A percentile compares a stretch with the other conserved stretches of the same genome.
Conservation (phyloP, 2,329 filamentous ascomycete genomes). For the Sarocladium oryzae region DNA sequence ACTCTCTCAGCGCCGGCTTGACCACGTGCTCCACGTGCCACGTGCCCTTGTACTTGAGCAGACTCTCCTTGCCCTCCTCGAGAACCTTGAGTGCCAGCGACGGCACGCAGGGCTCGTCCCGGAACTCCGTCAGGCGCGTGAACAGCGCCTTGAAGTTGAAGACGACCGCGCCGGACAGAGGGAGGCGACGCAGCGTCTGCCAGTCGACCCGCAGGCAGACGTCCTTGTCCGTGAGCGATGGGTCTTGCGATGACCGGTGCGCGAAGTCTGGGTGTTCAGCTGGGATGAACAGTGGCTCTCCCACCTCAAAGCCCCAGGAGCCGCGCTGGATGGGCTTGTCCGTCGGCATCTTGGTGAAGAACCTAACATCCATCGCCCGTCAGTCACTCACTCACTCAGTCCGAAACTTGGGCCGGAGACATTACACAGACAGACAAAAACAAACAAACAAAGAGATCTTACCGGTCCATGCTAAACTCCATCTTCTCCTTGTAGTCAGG, state of each 20-base stretch:
- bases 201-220: conserved; percentile 74
- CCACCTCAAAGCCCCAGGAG: conserved; percentile 77
- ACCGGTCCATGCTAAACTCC: conserved; percentile 81
- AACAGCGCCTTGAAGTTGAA: conserved; percentile 91
- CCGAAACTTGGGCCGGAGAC: too few species aligned
- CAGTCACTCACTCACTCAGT: neutral
- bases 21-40: conserved; percentile 73
- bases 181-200: conserved; percentile 77
- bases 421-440: neutral
- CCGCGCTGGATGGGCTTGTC: conserved; percentile 74
- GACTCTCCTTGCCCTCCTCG: conserved; percentile 54
- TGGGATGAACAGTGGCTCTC: conserved; percentile 68
- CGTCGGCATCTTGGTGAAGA: conserved; percentile 70
- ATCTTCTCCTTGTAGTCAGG: conserved; percentile 86
- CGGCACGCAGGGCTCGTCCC: conserved; percentile 67
- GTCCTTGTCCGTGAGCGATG: conserved; percentile 48
- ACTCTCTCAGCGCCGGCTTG: conserved; percentile 57
- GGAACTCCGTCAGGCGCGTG: conserved; percentile 63
- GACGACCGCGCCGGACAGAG: conserved; percentile 66
- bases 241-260: conserved; percentile 51
- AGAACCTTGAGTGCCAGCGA: conserved; percentile 61
- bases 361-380: conserved; percentile 38
- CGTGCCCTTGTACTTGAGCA: conserved; percentile 77
- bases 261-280: conserved; percentile 58
- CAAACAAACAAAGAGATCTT: conserved; percentile 21